These are phyloP conservation scores for Boletellus ananiceps DNA, from an alignment of 768 basidiomycete species.

Conservation along the genomic window DNA sequence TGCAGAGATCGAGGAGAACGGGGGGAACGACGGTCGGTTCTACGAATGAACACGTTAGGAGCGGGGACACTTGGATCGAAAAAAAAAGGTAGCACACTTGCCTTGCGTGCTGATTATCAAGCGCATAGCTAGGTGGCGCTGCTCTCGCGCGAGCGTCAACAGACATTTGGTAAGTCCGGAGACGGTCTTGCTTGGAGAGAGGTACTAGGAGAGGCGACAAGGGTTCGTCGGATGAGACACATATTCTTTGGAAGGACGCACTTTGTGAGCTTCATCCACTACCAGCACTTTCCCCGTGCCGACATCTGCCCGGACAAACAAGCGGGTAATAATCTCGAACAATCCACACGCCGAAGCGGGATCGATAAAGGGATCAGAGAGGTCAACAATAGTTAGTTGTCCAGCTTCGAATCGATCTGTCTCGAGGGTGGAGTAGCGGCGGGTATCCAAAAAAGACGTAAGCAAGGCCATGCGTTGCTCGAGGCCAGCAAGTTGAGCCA, in stretches of 20 bases:
- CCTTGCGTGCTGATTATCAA: slow-evolving; percentile 75
- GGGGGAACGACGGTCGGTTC: slow-evolving; percentile 73
- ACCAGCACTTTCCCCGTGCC: slow-evolving; percentile 64
- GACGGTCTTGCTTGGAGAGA: slow-evolving; percentile 42
- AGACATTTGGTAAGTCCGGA: slow-evolving; percentile 57
- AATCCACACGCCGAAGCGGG: slow-evolving; percentile 60
- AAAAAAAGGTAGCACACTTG: slow-evolving; percentile 15
- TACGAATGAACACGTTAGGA: slow-evolving; percentile 21
- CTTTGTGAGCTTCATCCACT: slow-evolving; percentile 76
- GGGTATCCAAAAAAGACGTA: slow-evolving; percentile 49
- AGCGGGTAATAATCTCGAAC: slow-evolving; percentile 63
- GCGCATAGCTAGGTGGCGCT: slow-evolving; percentile 68
- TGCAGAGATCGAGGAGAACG: slow-evolving; percentile 62
- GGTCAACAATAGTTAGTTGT: slow-evolving; percentile 61
- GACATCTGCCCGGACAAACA: slow-evolving; percentile 59
- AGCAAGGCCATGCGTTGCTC: slow-evolving; percentile 63
- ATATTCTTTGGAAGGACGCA: slow-evolving; percentile 15
- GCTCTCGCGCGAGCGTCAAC: slow-evolving; percentile 58
- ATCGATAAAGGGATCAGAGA: slow-evolving; percentile 73
- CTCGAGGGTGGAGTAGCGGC: neutral
- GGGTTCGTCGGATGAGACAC: neutral
- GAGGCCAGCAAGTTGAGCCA: slow-evolving; percentile 49
- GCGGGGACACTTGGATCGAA: neutral
- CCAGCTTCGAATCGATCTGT: slow-evolving; percentile 47
- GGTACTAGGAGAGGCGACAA: slow-evolving; percentile 43